These are phyloP conservation scores for Diplodia mutila DNA, from an alignment of 2,329 filamentous ascomycete genomes.

Conservation along the genomic window DNA sequence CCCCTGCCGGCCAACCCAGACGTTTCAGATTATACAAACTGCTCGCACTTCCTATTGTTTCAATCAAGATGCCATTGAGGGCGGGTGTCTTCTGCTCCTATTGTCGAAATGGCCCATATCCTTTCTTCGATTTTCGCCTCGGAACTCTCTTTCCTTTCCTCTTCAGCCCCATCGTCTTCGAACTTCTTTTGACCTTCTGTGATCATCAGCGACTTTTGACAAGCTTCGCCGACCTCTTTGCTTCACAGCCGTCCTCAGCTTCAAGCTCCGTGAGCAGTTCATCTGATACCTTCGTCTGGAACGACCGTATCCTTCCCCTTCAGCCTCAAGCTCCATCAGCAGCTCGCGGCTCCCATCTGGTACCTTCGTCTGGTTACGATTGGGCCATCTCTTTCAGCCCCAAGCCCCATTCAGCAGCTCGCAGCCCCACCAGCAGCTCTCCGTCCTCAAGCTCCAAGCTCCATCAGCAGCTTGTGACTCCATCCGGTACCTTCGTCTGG, in stretches of 20 bases:
- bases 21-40: neutral
- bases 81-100: neutral
- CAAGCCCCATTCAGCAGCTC: too few relatives aligned
- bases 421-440: too few relatives aligned
- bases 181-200: neutral
- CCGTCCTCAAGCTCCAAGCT: too few relatives aligned
- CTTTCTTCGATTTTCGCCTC: neutral
- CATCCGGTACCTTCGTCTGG: neutral
- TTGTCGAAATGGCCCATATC: neutral
- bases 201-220: neutral
- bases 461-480: too few relatives aligned
- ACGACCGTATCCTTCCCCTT: neutral
- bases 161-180: neutral
- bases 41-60: neutral
- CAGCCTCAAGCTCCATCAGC: neutral
- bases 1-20: neutral
- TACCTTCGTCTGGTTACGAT: neutral
- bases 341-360: neutral
- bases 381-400: neutral
- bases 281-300: too few relatives aligned
- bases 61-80: neutral
- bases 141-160: neutral
- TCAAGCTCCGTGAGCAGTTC: too few relatives aligned
- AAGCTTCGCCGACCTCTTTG: neutral
- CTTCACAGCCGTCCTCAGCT: neutral